Conservation (phyloP, 2,329 filamentous ascomycete genomes). For the Alternaria solani region DNA sequence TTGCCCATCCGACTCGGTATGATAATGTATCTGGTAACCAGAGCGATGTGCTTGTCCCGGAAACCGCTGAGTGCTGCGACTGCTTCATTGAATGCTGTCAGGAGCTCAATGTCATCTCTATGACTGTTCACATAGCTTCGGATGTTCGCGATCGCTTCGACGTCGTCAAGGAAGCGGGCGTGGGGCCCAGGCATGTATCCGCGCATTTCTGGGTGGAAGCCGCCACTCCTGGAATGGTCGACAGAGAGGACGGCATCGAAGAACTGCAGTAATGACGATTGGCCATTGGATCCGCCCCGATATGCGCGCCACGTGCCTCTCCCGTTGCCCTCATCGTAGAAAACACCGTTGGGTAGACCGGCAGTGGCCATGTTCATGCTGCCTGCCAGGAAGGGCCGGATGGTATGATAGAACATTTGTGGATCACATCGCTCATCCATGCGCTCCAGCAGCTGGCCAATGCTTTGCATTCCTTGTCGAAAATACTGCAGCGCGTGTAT, state of each 20-base stretch:
- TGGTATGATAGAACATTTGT: slow-evolving; percentile 60
- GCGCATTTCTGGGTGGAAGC: slow-evolving; percentile 58
- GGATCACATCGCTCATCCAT: slow-evolving; percentile 62
- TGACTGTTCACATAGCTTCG: slow-evolving; percentile 53
- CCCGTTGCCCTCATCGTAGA: slow-evolving; percentile 60
- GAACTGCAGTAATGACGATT: slow-evolving; percentile 63
- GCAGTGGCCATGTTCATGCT: slow-evolving; percentile 63
- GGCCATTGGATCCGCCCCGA: slow-evolving; percentile 64
- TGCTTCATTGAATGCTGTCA: slow-evolving; percentile 57
- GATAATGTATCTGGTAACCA: slow-evolving; percentile 63
- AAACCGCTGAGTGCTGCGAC: slow-evolving; percentile 57
- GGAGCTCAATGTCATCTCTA: slow-evolving; percentile 44
- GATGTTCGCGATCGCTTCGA: slow-evolving; percentile 57
- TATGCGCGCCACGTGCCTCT: slow-evolving; percentile 60
- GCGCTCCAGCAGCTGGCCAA: slow-evolving; percentile 53
- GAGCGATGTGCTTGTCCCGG: slow-evolving; percentile 61
- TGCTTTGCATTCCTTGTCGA: slow-evolving; percentile 53
- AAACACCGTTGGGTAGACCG: slow-evolving; percentile 60
- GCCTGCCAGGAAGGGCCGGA: slow-evolving; percentile 62
- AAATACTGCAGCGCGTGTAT: slow-evolving; percentile 53
- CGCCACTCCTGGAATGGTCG: slow-evolving; percentile 54
- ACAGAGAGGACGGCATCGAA: slow-evolving; percentile 63
- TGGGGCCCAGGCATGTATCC: slow-evolving; percentile 64
- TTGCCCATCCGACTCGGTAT: slow-evolving; percentile 49
- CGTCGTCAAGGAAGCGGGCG: slow-evolving; percentile 58